Evolutionary conservation across 495 filamentous ascomycete species (phyloP), one percentile per base, ranked within the genome.

Genomic region (Xylaria curta): DNA sequence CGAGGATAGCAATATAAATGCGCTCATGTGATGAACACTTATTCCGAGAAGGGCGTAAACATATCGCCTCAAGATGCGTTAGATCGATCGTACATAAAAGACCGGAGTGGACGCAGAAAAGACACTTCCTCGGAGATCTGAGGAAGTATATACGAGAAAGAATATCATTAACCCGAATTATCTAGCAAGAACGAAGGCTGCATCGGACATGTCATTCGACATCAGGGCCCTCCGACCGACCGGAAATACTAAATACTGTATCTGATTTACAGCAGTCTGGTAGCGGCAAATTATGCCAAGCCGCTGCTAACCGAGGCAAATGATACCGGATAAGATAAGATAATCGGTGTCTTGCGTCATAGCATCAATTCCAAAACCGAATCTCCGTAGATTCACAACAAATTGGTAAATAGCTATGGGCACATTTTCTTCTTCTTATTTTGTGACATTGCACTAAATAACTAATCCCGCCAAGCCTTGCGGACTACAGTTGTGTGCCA

Each of bases 31-130:
- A 54, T 12, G 51, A 54, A 6, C 51, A 2, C 24, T 28, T 28
- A 15, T 15, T 15, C 51, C 51, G 24, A 12, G 24, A 28, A 54
- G 24, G 51, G 24, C 51, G 24, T 15, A 12, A 54, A 24, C 51
- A 28, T 54, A 15, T 7, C n/a, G 26, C 51, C 28, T 54, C 24
- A 3, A 53, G 49, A 12, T 24, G 49, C 49, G 49, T 53, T 53
- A 26, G 49, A 53, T 10, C 49, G 9, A n/a, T n/a, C 7, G 24
- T 51, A 26, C 21, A 8, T 28, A 36, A 59, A 38, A 36, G 31
- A 59, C 56, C n/a, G 56, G 56, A 59, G 56, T 59, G 9, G 15
- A 62, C 42, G 59, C 38, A 8, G 38, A 42, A 63, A 63, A 63
- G 60, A 63, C 60, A 63, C 19, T 38, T 63, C 60, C 38, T 7